Base-by-base conservation (phyloP, 2,329 filamentous ascomycete species). In the Raffaelea ambrosiae region DNA sequence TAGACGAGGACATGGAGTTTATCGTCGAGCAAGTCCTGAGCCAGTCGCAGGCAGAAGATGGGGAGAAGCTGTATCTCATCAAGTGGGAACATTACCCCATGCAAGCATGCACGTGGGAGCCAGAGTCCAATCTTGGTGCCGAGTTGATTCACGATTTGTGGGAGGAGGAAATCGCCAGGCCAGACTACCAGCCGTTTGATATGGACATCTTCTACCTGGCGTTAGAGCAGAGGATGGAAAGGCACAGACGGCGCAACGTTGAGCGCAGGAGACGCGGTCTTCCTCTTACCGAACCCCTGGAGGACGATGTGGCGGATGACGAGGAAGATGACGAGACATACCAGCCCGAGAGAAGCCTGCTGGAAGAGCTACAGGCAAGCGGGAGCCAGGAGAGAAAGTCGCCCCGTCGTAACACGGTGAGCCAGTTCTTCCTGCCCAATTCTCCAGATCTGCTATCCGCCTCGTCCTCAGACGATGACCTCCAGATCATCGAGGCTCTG, bases 1-100 rank as follows among this genome's bases (percentile, higher is more conserved):
- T 62, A 19, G 66, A 72, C 13, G 57, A 64, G 3, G 65, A 71
- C 22, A 62, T 67, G 14, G 72, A 77, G 51, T 83, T 74, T 57
- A 63, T 68, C 3, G 73, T 83, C 7, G 74, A 82, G 40, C 63
- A 64, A 16, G 69, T 84, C 31, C 60, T 79, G 18, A 68, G 69
- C 1, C 71, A 81, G 55, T 63, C 63, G 14, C 52, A 54, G 1
- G 51, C 61, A 9, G 47, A 58, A 4, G 53, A 65, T 4, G 63
- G 63, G 5, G 57, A 59, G 16, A 61, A 57, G 23, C 55, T 66
- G 21, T 88, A 79, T 57, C 70, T 88, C 1, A 73, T 86, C 20
- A 72, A 77, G 50, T 88, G 84, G 84, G 66, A 69, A 22, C 72
- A 67, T 2, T 89, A 83, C 56, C 66, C 70, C 1, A 52, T 80